Evolutionary conservation across 1,284 basidiomycete species (phyloP).

Genomic region (Afroboletus lepidellus): DNA sequence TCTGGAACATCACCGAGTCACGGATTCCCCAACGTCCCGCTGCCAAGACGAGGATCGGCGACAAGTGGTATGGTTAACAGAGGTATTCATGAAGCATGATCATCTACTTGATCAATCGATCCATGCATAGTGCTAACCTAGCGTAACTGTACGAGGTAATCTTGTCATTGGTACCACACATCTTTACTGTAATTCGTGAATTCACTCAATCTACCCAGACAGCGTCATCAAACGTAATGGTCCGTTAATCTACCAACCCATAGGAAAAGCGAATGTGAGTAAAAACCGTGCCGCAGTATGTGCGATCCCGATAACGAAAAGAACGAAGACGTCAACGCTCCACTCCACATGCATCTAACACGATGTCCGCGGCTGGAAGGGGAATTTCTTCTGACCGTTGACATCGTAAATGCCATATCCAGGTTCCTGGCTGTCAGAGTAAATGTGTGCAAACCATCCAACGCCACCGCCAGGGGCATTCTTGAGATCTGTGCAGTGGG

Average conservation of each 20-base stretch:
- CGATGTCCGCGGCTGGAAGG: slow-evolving; percentile 48
- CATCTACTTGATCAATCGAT: background rate
- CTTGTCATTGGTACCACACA: slow-evolving; percentile 17
- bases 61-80: slow-evolving; percentile 66
- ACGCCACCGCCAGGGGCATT: slow-evolving; percentile 56
- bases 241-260: background rate
- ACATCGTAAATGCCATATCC: slow-evolving; percentile 64
- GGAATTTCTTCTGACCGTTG: slow-evolving; percentile 52
- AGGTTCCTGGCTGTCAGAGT: slow-evolving; percentile 61
- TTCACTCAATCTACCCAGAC: background rate
- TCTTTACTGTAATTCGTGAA: background rate
- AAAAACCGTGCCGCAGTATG: background rate
- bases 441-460: slow-evolving; percentile 81
- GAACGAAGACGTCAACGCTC: background rate
- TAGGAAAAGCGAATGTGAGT: slow-evolving; percentile 4
- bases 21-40: slow-evolving; percentile 65
- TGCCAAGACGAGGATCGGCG: slow-evolving; percentile 51
- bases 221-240: background rate
- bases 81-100: background rate
- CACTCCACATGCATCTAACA: slow-evolving; percentile 34
- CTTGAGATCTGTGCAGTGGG: slow-evolving; percentile 62
- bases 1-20: slow-evolving; percentile 72
- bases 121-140: background rate
- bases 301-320: no score
- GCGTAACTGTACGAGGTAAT: slow-evolving; percentile 24